A percentile compares a stretch with the other conserved stretches of the same genome.
Conservation (phyloP, 73 alveolate species). For the Tetrahymena borealis region DNA sequence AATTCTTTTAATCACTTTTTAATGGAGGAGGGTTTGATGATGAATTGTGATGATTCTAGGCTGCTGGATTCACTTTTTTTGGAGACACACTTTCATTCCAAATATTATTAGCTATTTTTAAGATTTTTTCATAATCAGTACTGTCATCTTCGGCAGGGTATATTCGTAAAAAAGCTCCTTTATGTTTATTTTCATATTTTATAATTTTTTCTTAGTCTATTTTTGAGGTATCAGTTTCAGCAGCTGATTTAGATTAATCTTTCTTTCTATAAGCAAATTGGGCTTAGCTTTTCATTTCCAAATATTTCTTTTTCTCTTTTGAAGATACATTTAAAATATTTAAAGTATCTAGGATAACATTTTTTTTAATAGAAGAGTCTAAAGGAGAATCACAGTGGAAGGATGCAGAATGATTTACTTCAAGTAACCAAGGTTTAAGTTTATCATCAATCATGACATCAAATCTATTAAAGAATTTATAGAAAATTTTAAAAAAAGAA, state of each 20-base stretch:
- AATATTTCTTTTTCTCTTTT: slow-evolving; percentile 44
- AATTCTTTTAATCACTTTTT: background rate
- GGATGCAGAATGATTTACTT: slow-evolving; percentile 75
- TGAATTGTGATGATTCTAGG: background rate
- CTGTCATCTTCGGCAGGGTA: slow-evolving; percentile 32
- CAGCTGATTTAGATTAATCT: background rate
- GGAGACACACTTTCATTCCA: background rate
- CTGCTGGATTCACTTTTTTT: background rate
- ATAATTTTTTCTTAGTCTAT: slow-evolving; percentile 1
- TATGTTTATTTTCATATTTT: slow-evolving; percentile 13
- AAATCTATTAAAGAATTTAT: too few relatives aligned
- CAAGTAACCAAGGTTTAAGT: slow-evolving; percentile 58
- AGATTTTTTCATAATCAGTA: background rate
- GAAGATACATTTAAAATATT: slow-evolving; percentile 45
- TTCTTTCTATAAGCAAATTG: slow-evolving; percentile 19
- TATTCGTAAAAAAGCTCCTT: slow-evolving; percentile 13
- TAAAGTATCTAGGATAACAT: slow-evolving; percentile 56
- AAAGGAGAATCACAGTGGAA: slow-evolving; percentile 72
- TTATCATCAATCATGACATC: slow-evolving; percentile 58
- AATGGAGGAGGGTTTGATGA: background rate
- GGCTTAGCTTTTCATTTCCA: slow-evolving; percentile 39
- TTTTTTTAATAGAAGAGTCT: slow-evolving; percentile 56
- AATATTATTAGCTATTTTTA: background rate
- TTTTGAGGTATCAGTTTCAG: background rate
- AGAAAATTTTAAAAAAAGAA: too few relatives aligned